Base-by-base conservation (phyloP, 2,329 filamentous ascomycete genomes). In the Monilinia fructigena region DNA sequence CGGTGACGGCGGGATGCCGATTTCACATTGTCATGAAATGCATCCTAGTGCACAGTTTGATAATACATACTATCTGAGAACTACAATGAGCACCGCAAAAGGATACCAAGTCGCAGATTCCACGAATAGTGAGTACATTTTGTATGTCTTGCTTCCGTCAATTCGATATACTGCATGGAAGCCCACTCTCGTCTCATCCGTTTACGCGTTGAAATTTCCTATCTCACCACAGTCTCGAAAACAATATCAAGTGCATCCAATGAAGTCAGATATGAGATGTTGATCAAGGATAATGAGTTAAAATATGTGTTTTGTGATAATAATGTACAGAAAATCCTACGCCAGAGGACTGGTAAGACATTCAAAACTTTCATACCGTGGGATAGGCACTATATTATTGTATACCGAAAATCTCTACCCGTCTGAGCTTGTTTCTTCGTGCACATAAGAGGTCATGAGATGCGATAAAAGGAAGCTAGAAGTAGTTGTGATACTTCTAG, bases 31-130 rank as follows among this genome's bases (percentile, higher is more conserved):
- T 8, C 11, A 31, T 48, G 20, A 4, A 11, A 8, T 35, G 1
- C 14, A 38, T 60, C 20, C 20, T 59, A 23, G n/a, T 48, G 26
- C n/a, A 20, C n/a, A 48, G 16, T 31, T 35, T 60, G 56, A 48
- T 60, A 35, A 42, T 47, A 70, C 65, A 68, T 74, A 82, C 80
- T 79, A 76, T 73, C 80, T 50, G 26, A 55, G 61, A 3, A 61
- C 40, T 20, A 68, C 23, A 47, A 50, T 50, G 26, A 60, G 42
- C 53, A 50, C 20, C 2, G 77, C 78, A 66, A 82, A 59, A 40
- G 75, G 74, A 68, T 80, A 83, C 79, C 80, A 80, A 12, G 74
- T 78, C 80, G 80, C 82, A 71, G 78, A 78, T 73, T 82, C 80
- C 35, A 72, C 74, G 18, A 72, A 48, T 12, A 70, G n/a, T 16